Conservation (phyloP, 2,329 filamentous ascomycete genomes). For the Ophiostoma pallidulum region DNA sequence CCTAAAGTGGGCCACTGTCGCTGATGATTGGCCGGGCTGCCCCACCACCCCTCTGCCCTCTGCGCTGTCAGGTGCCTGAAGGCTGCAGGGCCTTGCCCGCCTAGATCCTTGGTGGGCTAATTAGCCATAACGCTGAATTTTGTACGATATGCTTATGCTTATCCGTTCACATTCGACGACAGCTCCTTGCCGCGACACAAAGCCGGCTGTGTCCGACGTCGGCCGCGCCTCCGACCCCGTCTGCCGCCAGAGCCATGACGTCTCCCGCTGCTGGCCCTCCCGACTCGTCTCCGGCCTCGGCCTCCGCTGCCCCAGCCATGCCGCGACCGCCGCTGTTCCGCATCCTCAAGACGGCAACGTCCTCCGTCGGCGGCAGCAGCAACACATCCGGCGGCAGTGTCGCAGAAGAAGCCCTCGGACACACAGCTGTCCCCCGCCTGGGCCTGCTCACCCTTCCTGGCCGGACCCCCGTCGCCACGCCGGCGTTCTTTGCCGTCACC, state of each 20-base stretch:
- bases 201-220: no score
- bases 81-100: no score
- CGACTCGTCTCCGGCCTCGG: neutral
- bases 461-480: constrained; percentile 64
- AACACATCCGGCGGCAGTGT: neutral
- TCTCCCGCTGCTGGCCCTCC: neutral
- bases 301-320: neutral
- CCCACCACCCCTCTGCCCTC: no score
- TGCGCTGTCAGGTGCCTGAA: no score
- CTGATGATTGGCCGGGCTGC: no score
- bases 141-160: no score
- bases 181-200: no score
- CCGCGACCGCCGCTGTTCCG: constrained; percentile 12
- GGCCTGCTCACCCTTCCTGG: constrained; percentile 55
- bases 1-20: no score
- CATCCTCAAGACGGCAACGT: constrained; percentile 11
- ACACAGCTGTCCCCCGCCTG: constrained; percentile 42
- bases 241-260: neutral
- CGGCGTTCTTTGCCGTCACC: constrained; percentile 68
- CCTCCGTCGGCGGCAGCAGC: neutral
- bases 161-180: no score
- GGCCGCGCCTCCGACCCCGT: no score
- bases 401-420: neutral
- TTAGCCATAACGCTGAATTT: no score
- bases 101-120: no score